Evolutionary conservation across 2,329 filamentous ascomycete species (phyloP).

Genomic region (Aspergillus arachidicola): DNA sequence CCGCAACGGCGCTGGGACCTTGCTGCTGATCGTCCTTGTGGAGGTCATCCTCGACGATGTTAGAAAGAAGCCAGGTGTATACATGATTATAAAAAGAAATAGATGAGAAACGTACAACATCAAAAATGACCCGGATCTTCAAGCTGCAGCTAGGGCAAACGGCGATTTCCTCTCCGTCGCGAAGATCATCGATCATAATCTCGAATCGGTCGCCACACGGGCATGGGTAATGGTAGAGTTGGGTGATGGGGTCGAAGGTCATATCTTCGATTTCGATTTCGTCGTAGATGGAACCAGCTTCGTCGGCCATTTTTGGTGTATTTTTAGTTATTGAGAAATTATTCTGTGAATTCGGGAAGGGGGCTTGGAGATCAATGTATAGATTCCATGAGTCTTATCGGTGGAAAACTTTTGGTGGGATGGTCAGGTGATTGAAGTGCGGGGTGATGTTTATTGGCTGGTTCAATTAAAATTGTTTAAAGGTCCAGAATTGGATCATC

Average conservation of each 20-base stretch:
- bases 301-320: slow-evolving; percentile 58
- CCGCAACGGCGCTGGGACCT: slow-evolving; percentile 36
- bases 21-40: slow-evolving; percentile 47
- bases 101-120: slow-evolving; percentile 61
- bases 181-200: slow-evolving; percentile 79
- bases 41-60: slow-evolving; percentile 50
- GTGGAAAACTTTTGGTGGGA: slow-evolving; percentile 28
- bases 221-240: slow-evolving; percentile 95
- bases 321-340: neutral
- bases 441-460: slow-evolving; percentile 15
- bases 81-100: slow-evolving; percentile 8
- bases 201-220: slow-evolving; percentile 97
- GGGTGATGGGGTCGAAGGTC: slow-evolving; percentile 79
- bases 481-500: neutral
- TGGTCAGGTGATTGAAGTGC: slow-evolving; percentile 30
- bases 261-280: slow-evolving; percentile 99
- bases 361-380: neutral
- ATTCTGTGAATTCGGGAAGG: neutral
- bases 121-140: slow-evolving; percentile 95
- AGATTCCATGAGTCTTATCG: slow-evolving; percentile 9
- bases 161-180: slow-evolving; percentile 90
- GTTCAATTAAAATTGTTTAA: neutral
- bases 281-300: slow-evolving; percentile 80
- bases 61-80: neutral
- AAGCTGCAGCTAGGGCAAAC: slow-evolving; percentile 96